Evolutionary conservation across 306 rosid species (phyloP).

Genomic region (Ammopiptanthus mongolicus): DNA sequence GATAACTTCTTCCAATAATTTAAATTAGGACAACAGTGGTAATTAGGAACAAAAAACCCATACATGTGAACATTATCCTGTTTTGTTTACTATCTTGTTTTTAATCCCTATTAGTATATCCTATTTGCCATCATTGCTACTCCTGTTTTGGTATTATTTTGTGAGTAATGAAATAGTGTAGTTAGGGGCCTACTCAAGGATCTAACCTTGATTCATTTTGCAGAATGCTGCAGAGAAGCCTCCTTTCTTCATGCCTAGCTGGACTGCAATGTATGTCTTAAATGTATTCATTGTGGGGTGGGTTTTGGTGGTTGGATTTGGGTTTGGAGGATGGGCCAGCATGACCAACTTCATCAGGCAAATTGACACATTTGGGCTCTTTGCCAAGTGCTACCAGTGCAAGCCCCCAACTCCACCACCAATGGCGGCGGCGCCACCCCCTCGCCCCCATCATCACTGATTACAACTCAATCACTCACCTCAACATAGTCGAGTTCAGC

Average conservation of each 20-base stretch:
- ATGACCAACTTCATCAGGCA: conserved; percentile 74
- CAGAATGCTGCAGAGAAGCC: conserved; percentile 97
- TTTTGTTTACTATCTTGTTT: neutral
- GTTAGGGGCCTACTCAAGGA: neutral
- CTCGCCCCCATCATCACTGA: conserved; percentile 35
- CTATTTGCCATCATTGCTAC: neutral
- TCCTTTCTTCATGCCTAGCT: conserved; percentile 76
- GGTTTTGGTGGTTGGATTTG: conserved; percentile 84
- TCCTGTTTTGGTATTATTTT: neutral
- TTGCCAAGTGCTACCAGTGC: conserved; percentile 98
- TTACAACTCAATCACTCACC: conserved; percentile 3
- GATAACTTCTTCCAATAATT: conserved; percentile 12
- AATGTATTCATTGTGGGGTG: conserved; percentile 73
- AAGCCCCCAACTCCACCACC: conserved; percentile 41
- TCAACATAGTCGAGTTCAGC: neutral
- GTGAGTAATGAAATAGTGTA: neutral
- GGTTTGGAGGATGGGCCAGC: conserved; percentile 99
- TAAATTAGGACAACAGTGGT: neutral
- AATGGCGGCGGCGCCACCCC: conserved; percentile 35
- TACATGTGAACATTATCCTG: neutral
- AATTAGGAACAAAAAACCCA: neutral
- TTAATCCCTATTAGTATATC: neutral
- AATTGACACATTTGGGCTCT: conserved; percentile 83
- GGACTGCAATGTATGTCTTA: conserved; percentile 74
- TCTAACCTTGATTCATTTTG: neutral